phyloP scores from a whole-genome alignment of 1,284 basidiomycete genomes.

The Ceratobasidium sp. region DNA sequence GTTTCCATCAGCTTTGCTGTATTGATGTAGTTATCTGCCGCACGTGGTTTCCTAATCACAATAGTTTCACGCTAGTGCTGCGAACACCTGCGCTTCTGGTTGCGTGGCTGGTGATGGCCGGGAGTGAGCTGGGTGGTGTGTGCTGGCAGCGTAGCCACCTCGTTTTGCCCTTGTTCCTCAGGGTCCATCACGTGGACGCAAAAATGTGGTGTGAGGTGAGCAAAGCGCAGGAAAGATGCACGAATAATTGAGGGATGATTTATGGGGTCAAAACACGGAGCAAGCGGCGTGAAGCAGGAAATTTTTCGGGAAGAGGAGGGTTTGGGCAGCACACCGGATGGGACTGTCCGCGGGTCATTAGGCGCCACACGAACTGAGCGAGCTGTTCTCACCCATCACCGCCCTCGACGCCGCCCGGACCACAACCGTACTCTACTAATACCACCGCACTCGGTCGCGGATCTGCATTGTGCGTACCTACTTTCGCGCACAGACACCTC shows the following conservation, averaged over 20 bases:
- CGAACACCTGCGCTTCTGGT: not conserved
- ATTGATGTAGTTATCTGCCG: slow-evolving; percentile 22
- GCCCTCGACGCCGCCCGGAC: slow-evolving; percentile 26
- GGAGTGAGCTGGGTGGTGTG: not conserved
- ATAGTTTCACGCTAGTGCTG: slow-evolving; percentile 8
- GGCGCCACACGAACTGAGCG: slow-evolving; percentile 15
- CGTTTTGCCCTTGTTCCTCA: slow-evolving; percentile 41
- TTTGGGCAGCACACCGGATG: slow-evolving; percentile 17
- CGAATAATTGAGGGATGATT: not conserved
- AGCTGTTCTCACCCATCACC: slow-evolving; percentile 27
- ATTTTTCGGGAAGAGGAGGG: slow-evolving; percentile 9
- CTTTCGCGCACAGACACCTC: not conserved
- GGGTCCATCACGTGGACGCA: slow-evolving; percentile 9
- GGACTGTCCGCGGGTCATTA: slow-evolving; percentile 13
- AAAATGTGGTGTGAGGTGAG: slow-evolving; percentile 16
- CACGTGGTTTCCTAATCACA: slow-evolving; percentile 2
- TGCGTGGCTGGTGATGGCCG: not conserved
- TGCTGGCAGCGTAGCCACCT: slow-evolving; percentile 42
- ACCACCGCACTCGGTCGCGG: not conserved
- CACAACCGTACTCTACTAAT: not conserved
- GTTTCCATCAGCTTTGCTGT: slow-evolving; percentile 1
- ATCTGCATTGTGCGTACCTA: not conserved
- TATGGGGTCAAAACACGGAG: not conserved
- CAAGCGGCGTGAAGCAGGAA: slow-evolving; percentile 1
- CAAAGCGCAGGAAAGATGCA: not conserved